Conservation (phyloP, 805 yeast genomes). For the Schwanniomyces polymorphus region DNA sequence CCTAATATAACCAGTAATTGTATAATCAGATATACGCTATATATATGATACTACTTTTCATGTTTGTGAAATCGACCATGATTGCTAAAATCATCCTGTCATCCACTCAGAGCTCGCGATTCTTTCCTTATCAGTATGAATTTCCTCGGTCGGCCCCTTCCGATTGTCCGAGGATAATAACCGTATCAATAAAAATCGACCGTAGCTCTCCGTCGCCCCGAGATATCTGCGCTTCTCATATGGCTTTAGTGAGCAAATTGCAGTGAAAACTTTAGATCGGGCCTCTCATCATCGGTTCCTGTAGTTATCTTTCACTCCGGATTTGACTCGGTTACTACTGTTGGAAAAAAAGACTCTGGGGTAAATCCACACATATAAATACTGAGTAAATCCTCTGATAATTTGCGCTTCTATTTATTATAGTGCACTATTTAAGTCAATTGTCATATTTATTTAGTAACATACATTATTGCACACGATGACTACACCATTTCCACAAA, state of each 20-base stretch:
- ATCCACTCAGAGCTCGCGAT: background rate
- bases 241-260: background rate
- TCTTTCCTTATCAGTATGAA: background rate
- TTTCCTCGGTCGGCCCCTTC: slow-evolving; percentile 1
- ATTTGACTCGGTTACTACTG: background rate
- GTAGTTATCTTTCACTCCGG: background rate
- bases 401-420: background rate
- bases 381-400: background rate
- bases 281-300: background rate
- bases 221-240: background rate
- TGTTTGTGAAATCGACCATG: too few relatives aligned
- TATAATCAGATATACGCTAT: background rate
- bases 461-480: slow-evolving; percentile 11
- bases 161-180: background rate
- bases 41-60: background rate
- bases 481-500: slow-evolving; percentile 47
- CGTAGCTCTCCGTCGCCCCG: background rate
- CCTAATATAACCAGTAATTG: background rate
- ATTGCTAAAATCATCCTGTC: background rate
- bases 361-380: background rate
- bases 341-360: background rate
- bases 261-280: background rate
- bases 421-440: background rate
- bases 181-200: background rate
- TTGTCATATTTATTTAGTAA: background rate